Base-by-base conservation (phyloP, 768 basidiomycete genomes). In the Glaciozyma antarctica region DNA sequence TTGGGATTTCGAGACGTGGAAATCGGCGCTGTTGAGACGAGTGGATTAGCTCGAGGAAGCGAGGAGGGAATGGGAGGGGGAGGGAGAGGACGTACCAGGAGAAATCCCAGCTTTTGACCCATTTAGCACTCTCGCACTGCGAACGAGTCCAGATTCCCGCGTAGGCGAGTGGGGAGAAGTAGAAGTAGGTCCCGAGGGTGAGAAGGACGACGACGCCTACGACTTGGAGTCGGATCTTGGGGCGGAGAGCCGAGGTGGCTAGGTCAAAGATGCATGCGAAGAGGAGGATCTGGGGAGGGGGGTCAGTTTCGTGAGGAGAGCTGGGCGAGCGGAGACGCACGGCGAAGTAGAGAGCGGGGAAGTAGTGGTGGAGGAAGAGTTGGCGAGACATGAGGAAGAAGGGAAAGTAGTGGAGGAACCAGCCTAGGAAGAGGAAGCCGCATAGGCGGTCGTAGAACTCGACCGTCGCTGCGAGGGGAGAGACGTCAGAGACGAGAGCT, bases 331-430 rank as follows among this genome's bases (percentile, higher is more conserved):
- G 72, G 95, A 81, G 79, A 10, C 97, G 81, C 67, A 78, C 84
- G n/a, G 87, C 85, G 71, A 88, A 93, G 75, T 91, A 94, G n/a
- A 99, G 80, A 0, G 93, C 91, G 0, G 94, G 95, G 78, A 98
- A 87, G 76, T 98, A 98, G 78, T 98, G 95, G 75, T 98, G 94
- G 28, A 99, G 78, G 83, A 99, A 99, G 54, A 98, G 85, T 74
- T 99, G 95, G 26, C 95, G 90, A 51, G 82, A 79, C 94, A 98
- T 98, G 70, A 98, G 80, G 84, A 85, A 98, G 83, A 99, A 99
- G 19, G 95, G 95, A 75, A 89, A 81, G 78, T 95, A 98, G 79
- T 98, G 95, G 43, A 99, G 75, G 30, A 80, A 79, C 90, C 94
- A 99, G 55, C 90, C 92, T 41, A 90, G 76, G 79, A 90, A 87